Percentiles rank a stretch among this genome's conserved stretches.
These are phyloP conservation scores for Penicillium janthinellum DNA, from an alignment of 2,329 filamentous ascomycete species.

Conservation along the genomic window DNA sequence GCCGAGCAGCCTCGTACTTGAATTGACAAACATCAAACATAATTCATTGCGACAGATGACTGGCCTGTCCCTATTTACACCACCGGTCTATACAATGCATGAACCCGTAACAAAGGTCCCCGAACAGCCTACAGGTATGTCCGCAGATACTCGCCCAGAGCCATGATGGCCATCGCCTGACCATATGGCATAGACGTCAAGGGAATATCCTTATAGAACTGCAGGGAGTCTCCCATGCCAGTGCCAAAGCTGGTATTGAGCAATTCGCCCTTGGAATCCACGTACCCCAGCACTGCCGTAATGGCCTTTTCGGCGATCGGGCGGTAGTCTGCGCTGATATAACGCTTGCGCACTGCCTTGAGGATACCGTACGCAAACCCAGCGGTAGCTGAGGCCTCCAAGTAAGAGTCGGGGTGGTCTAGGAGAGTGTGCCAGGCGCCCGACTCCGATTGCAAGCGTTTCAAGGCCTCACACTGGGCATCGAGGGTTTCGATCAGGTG, in stretches of 20 bases:
- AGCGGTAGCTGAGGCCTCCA: slow-evolving; percentile 75
- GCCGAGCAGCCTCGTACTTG: neutral
- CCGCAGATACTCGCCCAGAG: slow-evolving; percentile 71
- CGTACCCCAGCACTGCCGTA: slow-evolving; percentile 65
- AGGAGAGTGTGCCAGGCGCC: slow-evolving; percentile 77
- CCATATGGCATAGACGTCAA: slow-evolving; percentile 82
- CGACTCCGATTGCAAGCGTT: slow-evolving; percentile 59
- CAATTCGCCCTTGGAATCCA: slow-evolving; percentile 69
- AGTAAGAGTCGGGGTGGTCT: slow-evolving; percentile 71
- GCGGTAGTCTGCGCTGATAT: slow-evolving; percentile 65
- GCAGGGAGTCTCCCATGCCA: slow-evolving; percentile 70
- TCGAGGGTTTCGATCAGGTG: slow-evolving; percentile 58
- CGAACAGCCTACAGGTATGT: slow-evolving; percentile 50
- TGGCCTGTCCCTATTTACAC: neutral
- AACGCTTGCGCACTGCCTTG: slow-evolving; percentile 70
- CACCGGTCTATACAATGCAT: slow-evolving; percentile 3
- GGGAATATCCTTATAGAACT: slow-evolving; percentile 77
- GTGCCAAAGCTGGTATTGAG: slow-evolving; percentile 77
- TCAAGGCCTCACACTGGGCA: slow-evolving; percentile 68
- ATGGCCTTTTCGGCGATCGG: slow-evolving; percentile 66
- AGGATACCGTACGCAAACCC: slow-evolving; percentile 80
- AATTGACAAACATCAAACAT: neutral
- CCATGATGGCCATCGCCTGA: slow-evolving; percentile 83
- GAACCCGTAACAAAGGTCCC: neutral
- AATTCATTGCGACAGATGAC: neutral